Conservation (phyloP, 148 eudicot genomes). For the Cornus kousa region DNA sequence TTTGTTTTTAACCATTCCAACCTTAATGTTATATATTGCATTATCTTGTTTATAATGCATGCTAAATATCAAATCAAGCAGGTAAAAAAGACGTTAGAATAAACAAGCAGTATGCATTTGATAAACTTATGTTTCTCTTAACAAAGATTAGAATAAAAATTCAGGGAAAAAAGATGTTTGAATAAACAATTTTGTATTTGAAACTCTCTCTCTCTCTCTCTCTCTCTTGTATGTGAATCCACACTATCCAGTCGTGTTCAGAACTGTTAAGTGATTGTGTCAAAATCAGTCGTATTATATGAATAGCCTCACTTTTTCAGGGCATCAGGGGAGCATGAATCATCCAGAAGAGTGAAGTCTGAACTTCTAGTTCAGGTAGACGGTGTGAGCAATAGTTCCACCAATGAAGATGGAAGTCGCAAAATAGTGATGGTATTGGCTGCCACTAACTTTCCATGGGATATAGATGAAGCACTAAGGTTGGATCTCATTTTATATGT, state of each 20-base stretch:
- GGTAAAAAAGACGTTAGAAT: no score
- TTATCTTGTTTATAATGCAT: no score
- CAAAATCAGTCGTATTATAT: no score
- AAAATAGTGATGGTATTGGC: slow-evolving; percentile 99
- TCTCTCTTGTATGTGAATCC: neutral
- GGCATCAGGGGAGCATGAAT: slow-evolving; percentile 99
- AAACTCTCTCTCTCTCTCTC: neutral
- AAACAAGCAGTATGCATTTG: no score
- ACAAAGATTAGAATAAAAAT: no score
- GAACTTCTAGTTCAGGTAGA: slow-evolving; percentile 98
- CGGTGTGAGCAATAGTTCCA: slow-evolving; percentile 74
- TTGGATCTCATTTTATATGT: slow-evolving; percentile 16
- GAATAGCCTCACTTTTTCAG: slow-evolving; percentile 31
- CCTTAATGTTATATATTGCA: no score
- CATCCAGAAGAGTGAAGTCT: slow-evolving; percentile 97
- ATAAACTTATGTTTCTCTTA: no score
- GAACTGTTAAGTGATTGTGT: no score
- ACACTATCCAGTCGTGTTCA: neutral
- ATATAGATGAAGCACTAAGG: slow-evolving; percentile 98
- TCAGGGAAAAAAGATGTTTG: no score
- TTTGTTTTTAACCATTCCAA: no score
- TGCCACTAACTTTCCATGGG: slow-evolving; percentile 99
- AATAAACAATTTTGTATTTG: no score
- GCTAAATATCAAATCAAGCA: no score
- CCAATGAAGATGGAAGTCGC: slow-evolving; percentile 87